Percentiles rank a stretch among this genome's conserved stretches.
Conservation (phyloP, 768 basidiomycete genomes). For the Tylopilus balloui region DNA sequence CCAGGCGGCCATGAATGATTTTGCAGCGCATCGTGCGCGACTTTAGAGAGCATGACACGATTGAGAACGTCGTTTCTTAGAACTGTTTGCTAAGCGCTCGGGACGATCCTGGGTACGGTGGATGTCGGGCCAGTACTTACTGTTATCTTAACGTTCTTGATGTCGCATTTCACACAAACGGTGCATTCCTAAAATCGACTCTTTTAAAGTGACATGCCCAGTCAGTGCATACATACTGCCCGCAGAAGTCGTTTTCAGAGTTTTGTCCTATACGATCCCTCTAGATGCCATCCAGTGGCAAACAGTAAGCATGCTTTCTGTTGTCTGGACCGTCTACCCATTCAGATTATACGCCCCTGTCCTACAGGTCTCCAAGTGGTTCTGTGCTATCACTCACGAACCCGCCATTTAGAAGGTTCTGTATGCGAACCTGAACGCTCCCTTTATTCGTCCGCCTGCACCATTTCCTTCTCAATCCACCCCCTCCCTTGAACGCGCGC, state of each 20-base stretch:
- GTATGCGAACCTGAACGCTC: not conserved
- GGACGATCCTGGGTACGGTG: no score
- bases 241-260: not conserved
- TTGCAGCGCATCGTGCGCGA: constrained; percentile 12
- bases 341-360: not conserved
- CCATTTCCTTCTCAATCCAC: not conserved
- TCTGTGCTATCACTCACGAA: not conserved
- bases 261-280: not conserved
- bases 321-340: not conserved
- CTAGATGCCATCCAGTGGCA: constrained; percentile 4
- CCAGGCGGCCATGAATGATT: constrained; percentile 21
- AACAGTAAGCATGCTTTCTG: not conserved
- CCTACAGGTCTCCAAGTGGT: not conserved
- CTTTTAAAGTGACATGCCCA: not conserved
- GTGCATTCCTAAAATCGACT: no score
- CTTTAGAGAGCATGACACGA: no score
- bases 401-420: not conserved
- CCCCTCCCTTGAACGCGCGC: not conserved
- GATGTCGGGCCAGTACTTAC: no score
- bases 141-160: no score
- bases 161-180: no score
- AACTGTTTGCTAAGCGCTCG: no score
- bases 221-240: not conserved
- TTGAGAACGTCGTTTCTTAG: no score
- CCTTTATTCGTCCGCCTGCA: not conserved